Evolutionary conservation across 306 rosid genomes (phyloP).

Genomic region (Inga oerstediana): DNA sequence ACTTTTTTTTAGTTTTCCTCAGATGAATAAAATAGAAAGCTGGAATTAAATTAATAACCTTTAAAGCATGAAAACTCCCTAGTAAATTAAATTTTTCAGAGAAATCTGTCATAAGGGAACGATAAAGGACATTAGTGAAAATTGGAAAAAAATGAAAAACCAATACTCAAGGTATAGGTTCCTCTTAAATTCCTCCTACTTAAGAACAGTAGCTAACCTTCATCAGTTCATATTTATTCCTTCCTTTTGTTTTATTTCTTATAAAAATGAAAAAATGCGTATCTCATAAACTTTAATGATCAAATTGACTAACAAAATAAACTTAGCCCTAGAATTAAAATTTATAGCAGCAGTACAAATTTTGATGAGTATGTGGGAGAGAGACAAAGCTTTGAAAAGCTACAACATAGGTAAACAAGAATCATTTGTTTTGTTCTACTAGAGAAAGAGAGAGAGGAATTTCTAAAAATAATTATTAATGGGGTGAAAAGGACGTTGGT

Average conservation of each 20-base stretch:
- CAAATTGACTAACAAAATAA: too few species aligned
- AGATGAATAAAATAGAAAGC: constrained; percentile 36
- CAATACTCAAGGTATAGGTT: too few species aligned
- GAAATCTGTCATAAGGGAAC: constrained; percentile 7
- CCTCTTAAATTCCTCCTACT: too few species aligned
- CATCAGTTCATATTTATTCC: too few species aligned
- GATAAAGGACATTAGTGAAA: constrained; percentile 25
- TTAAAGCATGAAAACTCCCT: constrained; percentile 20
- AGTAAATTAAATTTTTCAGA: neutral
- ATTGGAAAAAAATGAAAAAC: neutral
- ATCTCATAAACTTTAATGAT: too few species aligned
- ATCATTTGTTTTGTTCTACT: neutral
- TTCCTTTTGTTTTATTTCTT: too few species aligned
- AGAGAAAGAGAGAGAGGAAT: constrained; percentile 33
- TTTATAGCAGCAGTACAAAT: too few species aligned
- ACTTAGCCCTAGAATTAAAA: too few species aligned
- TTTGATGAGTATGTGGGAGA: too few species aligned
- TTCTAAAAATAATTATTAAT: constrained; percentile 54
- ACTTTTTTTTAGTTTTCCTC: constrained; percentile 6
- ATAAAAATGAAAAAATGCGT: neutral
- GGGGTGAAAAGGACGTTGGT: constrained; percentile 58
- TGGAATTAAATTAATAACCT: constrained; percentile 13
- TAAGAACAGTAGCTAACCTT: too few species aligned
- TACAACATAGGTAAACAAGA: too few species aligned
- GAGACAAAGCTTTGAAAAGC: too few species aligned